Conservation (phyloP, 371 early-diverging fungal species). For the Mortierella polycephala region DNA sequence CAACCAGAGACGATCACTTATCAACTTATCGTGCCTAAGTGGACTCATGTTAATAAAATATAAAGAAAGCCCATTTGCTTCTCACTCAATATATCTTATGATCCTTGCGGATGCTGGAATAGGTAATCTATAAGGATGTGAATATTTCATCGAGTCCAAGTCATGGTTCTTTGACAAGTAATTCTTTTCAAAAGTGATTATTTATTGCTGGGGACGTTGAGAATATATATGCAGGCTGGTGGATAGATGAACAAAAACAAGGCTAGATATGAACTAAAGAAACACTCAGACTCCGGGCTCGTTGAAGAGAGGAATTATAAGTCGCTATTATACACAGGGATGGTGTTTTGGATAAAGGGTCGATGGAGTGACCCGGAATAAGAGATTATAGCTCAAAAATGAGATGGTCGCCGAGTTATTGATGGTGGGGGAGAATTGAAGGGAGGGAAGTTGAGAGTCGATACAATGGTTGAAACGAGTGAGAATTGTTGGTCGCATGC, state of each 20-base stretch:
- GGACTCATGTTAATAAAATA: too few species aligned
- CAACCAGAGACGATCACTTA: too few species aligned
- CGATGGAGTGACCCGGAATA: neutral
- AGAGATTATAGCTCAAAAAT: neutral
- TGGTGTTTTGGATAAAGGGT: slow-evolving; percentile 5
- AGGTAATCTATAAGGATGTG: too few species aligned
- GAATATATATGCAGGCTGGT: too few species aligned
- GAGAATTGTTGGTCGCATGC: slow-evolving; percentile 33
- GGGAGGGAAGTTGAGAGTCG: neutral
- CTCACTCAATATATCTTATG: too few species aligned
- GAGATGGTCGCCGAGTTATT: slow-evolving; percentile 1
- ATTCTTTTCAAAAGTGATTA: too few species aligned
- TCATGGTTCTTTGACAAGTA: too few species aligned
- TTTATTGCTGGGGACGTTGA: too few species aligned
- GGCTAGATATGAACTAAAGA: slow-evolving; percentile 8
- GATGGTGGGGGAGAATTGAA: neutral
- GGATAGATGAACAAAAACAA: neutral
- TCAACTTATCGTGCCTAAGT: too few species aligned
- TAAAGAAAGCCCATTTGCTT: neutral
- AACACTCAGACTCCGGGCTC: neutral
- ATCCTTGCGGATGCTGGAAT: too few species aligned
- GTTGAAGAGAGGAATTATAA: slow-evolving; percentile 13
- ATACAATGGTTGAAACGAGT: neutral
- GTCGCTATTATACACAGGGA: slow-evolving; percentile 40
- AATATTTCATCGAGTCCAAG: too few species aligned